Evolutionary conservation across 1,139 yeast genomes (phyloP), one percentile per base, ranked within the genome.

Genomic region (Diutina catenulata): DNA sequence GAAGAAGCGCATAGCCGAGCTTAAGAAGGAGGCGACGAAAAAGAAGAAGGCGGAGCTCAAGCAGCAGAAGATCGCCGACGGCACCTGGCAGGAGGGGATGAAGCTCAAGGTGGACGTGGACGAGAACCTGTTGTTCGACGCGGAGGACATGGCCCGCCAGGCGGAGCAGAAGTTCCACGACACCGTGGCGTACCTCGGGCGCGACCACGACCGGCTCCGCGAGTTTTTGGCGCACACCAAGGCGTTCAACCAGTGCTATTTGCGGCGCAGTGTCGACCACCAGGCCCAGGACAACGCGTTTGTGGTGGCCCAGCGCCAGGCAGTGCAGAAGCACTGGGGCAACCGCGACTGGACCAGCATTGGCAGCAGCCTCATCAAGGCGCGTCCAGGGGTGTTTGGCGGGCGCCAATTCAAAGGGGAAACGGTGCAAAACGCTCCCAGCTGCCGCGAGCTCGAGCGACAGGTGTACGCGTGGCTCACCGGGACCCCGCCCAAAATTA

Each of bases 401-500:
- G n/a, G n/a, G n/a, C n/a, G n/a, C n/a, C n/a, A n/a, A n/a, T n/a
- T n/a, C n/a, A n/a, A n/a, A n/a, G n/a, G n/a, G n/a, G n/a, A n/a
- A n/a, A n/a, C n/a, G n/a, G n/a, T n/a, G n/a, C n/a, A n/a, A n/a
- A n/a, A n/a, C n/a, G n/a, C n/a, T n/a, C n/a, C n/a, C n/a, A n/a
- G n/a, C n/a, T 13, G 15, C 4, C 18, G 25, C 4, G 22, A 38
- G 5, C 33, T 70, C 16, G 74, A 70, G 44, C 48, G 53, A 20
- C 54, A 70, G 42, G 42, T 68, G 3, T 69, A 66, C 47, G 73
- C 71, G n/a, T 70, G 73, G 68, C 44, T 70, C 36, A 56, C 64
- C 4, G 35, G 35, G 9, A n/a, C 21, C 4, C 21, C 35, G 8
- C 35, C 35, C 6, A 19, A 9, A 4, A 28, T 25, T 4, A 10